Percentiles rank a stretch among this genome's conserved stretches.
phyloP scores from a whole-genome alignment of 495 filamentous ascomycete species.

The Aspergillus wentii region DNA sequence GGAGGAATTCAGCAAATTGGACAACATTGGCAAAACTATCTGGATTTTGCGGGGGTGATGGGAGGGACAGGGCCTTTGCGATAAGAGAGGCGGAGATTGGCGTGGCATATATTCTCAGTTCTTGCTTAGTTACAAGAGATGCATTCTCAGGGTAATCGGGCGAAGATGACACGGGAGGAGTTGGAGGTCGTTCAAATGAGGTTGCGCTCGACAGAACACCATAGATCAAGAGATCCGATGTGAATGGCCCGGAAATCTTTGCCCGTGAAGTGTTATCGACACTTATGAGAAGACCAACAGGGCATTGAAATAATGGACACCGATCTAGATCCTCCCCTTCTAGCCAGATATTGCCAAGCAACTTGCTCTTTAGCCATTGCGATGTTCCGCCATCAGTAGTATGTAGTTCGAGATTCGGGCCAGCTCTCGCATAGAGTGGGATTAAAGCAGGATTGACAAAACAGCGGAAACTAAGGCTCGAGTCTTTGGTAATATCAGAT shows the following conservation, averaged over 20 bases:
- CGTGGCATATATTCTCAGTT: conserved; percentile 38
- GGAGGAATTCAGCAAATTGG: conserved; percentile 33
- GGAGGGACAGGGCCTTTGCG: conserved; percentile 29
- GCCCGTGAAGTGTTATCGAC: conserved; percentile 17
- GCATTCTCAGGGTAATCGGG: conserved; percentile 17
- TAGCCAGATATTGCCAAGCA: conserved; percentile 28
- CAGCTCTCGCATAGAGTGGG: conserved; percentile 44
- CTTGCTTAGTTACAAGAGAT: conserved; percentile 7
- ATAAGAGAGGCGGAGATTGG: conserved; percentile 31
- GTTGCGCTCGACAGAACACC: conserved; percentile 32
- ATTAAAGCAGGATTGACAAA: conserved; percentile 45
- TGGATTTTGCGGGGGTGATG: conserved; percentile 24
- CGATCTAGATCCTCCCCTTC: conserved; percentile 27
- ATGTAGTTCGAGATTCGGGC: conserved; percentile 46
- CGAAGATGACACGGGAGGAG: conserved; percentile 44
- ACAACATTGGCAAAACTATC: conserved; percentile 11
- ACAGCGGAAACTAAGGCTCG: conserved; percentile 33
- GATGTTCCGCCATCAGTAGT: conserved; percentile 28
- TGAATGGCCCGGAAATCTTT: conserved; percentile 16
- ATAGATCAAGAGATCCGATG: conserved; percentile 55
- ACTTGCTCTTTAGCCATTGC: conserved; percentile 38
- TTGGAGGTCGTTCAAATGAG: conserved; percentile 32
- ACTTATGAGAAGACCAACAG: conserved; percentile 34
- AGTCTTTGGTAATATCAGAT: conserved; percentile 31
- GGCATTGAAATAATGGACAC: conserved; percentile 33